Evolutionary conservation across 2,329 filamentous ascomycete species (phyloP), one percentile per base, ranked within the genome.

Genomic region (Sporothrix brasiliensis): DNA sequence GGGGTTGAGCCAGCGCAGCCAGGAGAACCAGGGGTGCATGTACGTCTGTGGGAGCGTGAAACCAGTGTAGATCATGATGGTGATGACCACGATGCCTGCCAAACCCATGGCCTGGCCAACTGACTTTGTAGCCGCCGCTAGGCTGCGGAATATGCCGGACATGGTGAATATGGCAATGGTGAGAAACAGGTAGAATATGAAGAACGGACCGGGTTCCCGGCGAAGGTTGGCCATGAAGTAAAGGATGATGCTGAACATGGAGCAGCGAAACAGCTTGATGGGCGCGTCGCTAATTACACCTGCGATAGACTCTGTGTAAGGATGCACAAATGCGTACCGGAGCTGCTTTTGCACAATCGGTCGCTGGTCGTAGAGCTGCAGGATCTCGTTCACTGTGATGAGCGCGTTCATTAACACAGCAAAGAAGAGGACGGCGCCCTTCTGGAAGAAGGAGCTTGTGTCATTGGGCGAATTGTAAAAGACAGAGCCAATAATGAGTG

Each of bases 331-430:
- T 19, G 93, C 93, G 77, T 97, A 97, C 71, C 91, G 88, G 69
- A 86, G 83, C 75, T 97, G 94, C 78, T 97, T 97, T 78, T 97
- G 93, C 72, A 97, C 92, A 75, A 97, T 97, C 1, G 92, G 91
- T 49, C 94, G 90, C 86, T 97, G 93, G 1, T 92, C 87, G 77
- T 95, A 97, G 7, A 97, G 85, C 0, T 91, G 93, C 49, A 95
- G 80, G 77, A 97, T 95, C 84, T 95, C 92, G 50, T 94, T 85
- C 68, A 91, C 90, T 77, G 89, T 91, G 73, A 89, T 86, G 76
- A 96, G 94, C 50, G 92, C 92, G 79, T 94, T 96, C 82, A 95
- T 89, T 72, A 97, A 83, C 76, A 94, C 89, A 74, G 92, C 91
- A 77, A 96, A 95, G 86, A 97, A 97, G 63, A 97, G 83, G n/a